A percentile compares a stretch with the other conserved stretches of the same genome.
Evolutionary conservation across 306 rosid species (phyloP).

Genomic region (Cicer yamashitae): DNA sequence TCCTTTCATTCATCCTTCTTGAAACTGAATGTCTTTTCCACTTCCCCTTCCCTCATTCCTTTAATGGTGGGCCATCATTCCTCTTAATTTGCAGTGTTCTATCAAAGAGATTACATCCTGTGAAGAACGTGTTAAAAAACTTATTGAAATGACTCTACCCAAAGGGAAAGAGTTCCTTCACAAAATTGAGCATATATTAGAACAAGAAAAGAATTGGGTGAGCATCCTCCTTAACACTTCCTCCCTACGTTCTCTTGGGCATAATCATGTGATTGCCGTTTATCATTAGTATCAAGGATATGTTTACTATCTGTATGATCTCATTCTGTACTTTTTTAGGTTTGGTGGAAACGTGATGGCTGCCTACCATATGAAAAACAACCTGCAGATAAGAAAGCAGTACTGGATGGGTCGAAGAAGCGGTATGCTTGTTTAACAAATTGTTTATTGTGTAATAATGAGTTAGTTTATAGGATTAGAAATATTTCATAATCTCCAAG

Average conservation of each 20-base stretch:
- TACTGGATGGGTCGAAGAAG: too few species aligned
- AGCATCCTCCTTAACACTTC: conserved; percentile 46
- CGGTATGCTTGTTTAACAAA: conserved; percentile 31
- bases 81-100: too few species aligned
- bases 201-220: conserved; percentile 97
- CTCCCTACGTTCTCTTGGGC: conserved; percentile 7
- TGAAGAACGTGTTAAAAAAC: conserved; percentile 83
- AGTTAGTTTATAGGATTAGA: conserved; percentile 7
- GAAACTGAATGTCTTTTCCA: too few species aligned
- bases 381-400: too few species aligned
- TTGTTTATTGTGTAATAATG: not conserved
- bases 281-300: conserved; percentile 4
- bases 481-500: conserved; percentile 26
- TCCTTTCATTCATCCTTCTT: too few species aligned
- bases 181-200: conserved; percentile 89
- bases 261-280: conserved; percentile 1
- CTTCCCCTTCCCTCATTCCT: too few species aligned
- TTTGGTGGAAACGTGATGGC: too few species aligned
- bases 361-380: too few species aligned
- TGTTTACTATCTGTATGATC: not conserved
- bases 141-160: conserved; percentile 90
- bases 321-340: too few species aligned
- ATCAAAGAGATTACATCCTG: conserved; percentile 72
- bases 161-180: conserved; percentile 77
- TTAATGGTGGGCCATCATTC: too few species aligned